Evolutionary conservation across 2,329 filamentous ascomycete species (phyloP), one percentile per base, ranked within the genome.

Genomic region (Didymella lethalis): DNA sequence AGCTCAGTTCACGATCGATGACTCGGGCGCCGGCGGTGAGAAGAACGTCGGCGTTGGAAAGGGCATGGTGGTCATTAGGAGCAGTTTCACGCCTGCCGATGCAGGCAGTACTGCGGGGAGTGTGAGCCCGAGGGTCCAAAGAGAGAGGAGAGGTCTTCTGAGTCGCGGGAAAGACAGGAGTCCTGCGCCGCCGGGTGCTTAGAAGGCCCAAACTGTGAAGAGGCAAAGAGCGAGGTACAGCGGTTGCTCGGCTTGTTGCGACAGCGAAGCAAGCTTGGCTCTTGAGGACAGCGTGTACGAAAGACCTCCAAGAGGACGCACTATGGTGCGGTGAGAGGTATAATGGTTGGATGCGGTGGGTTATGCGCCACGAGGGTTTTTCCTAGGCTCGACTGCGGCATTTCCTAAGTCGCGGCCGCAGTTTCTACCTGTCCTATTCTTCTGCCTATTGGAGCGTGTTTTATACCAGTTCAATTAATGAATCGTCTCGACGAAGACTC

Each of bases 1-100:
- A 72, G 86, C 86, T 5, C 75, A 90, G n/a, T 96, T 97, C 80
- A 93, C 96, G 74, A 86, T 99, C n/a, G 92, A 94, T 64, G 94
- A 99, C 73, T 84, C 86, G 64, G 83, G 84, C 8, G 85, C 86
- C 2, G 81, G 84, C 31, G 80, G 83, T 29, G 89, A 94, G 67
- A 95, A 94, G 81, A 82, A 86, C 40, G 79, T 99, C 51, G 85
- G 81, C 32, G 88, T 93, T 26, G 94, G 94, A 12, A 83, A 80
- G 34, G 93, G 92, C 25, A 84, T 79, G 1, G 89, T 97, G 0
- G 82, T 87, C 0, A 75, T 97, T 46, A 90, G 88, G 80, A 95
- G 90, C 73, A 86, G 82, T 53, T 97, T 96, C 71, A 80, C 81
- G 26, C 78, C 79, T 0, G 79, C 82, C 0, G 88, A 76, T 41